Evolutionary conservation across 768 basidiomycete species (phyloP).

Genomic region (Termitomyces titanicus): DNA sequence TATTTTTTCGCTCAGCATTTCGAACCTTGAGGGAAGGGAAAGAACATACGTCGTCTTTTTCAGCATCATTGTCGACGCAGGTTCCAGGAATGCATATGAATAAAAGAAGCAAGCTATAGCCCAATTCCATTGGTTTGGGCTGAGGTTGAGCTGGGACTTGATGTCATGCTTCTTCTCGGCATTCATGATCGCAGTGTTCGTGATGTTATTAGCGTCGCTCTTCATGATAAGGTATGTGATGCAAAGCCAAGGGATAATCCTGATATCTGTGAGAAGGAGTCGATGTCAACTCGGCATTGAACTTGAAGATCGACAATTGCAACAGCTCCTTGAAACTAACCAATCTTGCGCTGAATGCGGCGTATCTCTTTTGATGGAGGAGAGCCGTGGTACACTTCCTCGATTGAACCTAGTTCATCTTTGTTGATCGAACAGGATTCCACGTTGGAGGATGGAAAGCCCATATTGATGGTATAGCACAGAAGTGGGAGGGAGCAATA

Average conservation of each 20-base stretch:
- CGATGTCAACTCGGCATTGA: neutral
- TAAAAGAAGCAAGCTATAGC: slow-evolving; percentile 14
- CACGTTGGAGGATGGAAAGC: neutral
- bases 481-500: neutral
- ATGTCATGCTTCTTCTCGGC: slow-evolving; percentile 11
- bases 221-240: slow-evolving; percentile 13
- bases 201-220: slow-evolving; percentile 12
- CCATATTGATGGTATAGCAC: neutral
- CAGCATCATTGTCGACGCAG: slow-evolving; percentile 11
- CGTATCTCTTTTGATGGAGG: neutral
- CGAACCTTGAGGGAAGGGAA: neutral
- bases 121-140: slow-evolving; percentile 13
- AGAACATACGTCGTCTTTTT: slow-evolving; percentile 10
- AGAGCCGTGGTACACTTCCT: neutral
- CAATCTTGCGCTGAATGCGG: slow-evolving; percentile 12
- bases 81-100: slow-evolving; percentile 12
- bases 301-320: neutral
- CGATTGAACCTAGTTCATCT: neutral
- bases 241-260: slow-evolving; percentile 13
- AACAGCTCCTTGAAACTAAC: neutral
- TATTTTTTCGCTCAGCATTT: neutral
- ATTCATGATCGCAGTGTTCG: slow-evolving; percentile 14
- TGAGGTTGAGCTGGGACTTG: slow-evolving; percentile 10
- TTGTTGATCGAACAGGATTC: neutral
- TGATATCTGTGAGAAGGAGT: neutral